A percentile compares a stretch with the other conserved stretches of the same genome.
Conservation (phyloP, 2,329 filamentous ascomycete species). For the Aureobasidium zeae region DNA sequence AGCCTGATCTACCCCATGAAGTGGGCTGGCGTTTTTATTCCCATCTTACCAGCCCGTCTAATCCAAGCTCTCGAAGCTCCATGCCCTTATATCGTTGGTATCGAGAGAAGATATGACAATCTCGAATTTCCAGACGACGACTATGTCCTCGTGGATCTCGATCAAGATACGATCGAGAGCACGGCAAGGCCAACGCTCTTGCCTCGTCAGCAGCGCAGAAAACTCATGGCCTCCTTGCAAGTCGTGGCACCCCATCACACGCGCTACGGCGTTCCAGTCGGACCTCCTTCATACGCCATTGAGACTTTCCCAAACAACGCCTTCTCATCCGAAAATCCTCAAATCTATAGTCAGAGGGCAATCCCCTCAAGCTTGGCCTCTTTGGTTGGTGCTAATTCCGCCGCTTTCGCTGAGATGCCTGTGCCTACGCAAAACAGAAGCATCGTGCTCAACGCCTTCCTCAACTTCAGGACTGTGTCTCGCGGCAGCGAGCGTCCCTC, state of each 20-base stretch:
- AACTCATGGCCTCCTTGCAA: conserved; percentile 80
- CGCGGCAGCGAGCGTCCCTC: conserved; percentile 60
- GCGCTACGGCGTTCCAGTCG: conserved; percentile 75
- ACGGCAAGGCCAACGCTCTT: conserved; percentile 68
- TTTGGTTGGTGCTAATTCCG: conserved; percentile 82
- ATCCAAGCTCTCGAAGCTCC: conserved; percentile 88
- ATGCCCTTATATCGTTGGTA: conserved; percentile 93
- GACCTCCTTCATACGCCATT: conserved; percentile 83
- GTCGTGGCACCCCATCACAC: conserved; percentile 82
- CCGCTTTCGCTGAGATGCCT: conserved; percentile 56
- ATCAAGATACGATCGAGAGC: conserved; percentile 81
- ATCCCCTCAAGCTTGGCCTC: conserved; percentile 66
- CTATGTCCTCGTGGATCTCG: conserved; percentile 88
- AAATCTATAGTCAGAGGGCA: conserved; percentile 66
- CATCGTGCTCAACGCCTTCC: conserved; percentile 84
- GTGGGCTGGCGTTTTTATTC: conserved; percentile 92
- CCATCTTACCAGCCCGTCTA: conserved; percentile 75
- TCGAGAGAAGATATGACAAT: conserved; percentile 83
- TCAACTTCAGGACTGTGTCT: conserved; percentile 61
- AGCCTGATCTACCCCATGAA: conserved; percentile 82
- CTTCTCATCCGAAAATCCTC: conserved; percentile 77
- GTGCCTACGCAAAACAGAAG: conserved; percentile 43
- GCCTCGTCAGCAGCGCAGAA: conserved; percentile 80
- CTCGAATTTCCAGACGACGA: conserved; percentile 87
- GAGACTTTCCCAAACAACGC: conserved; percentile 87